Base-by-base conservation (phyloP, 2,329 filamentous ascomycete species). In the Penicillium sp. region DNA sequence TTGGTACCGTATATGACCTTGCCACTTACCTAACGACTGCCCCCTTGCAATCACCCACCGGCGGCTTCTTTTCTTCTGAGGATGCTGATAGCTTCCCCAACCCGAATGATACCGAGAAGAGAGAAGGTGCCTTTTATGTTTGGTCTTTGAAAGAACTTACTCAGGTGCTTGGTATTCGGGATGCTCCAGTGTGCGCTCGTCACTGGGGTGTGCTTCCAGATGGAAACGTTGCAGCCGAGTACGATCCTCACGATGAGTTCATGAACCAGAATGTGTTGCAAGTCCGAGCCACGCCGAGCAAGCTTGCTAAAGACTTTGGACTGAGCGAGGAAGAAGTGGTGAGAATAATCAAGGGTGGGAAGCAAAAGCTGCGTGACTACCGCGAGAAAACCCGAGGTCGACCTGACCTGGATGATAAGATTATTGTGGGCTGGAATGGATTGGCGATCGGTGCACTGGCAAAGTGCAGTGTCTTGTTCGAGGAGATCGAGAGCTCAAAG, bases 241-340 rank as follows among this genome's bases (percentile, higher is more conserved):
- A 93, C 65, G 95, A 99, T 69, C 88, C 90, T 0, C 90, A 96
- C 67, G 93, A 98, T 70, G 93, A 98, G 69, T 93, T 98, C 58
- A 88, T 96, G 68, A 92, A 93, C 67, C 91, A 96, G 71, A 99
- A 98, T 69, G 92, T 96, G 5, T 77, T 97, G 2, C 86, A 86
- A 37, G 82, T 96, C 26, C 84, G 84, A 35, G 86, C 84, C 58
- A 89, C 87, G 0, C 82, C 86, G 0, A 80, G 83, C 21, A 85
- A 89, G 47, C 80, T 99, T 8, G 88, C 89, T 14, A 84, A 85
- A 55, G 88, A 95, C 64, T 90, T 96, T 65, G 87, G 86, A 1
- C 80, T 93, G 14, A 82, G 87, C 0, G 84, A 87, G 55, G 82
- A 86, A 1, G 88, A 92, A 59, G 85, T 93, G 1, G 80, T 84